These are phyloP conservation scores for Wickerhamiella kurtzmanii DNA, from an alignment of 805 yeast species.

Conservation along the genomic window DNA sequence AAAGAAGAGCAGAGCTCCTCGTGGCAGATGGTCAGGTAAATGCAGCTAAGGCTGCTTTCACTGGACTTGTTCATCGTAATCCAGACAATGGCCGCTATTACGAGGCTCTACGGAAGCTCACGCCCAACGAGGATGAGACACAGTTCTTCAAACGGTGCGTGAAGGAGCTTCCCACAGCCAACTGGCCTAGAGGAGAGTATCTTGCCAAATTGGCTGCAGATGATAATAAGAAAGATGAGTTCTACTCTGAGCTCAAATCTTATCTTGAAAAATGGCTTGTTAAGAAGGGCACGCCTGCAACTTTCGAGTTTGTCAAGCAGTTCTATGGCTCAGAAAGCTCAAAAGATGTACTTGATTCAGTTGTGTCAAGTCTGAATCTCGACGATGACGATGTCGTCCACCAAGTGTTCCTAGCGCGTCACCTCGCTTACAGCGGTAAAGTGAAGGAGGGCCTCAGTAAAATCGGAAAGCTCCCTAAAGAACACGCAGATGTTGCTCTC, in stretches of 20 bases:
- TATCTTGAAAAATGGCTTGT: constrained; percentile 49
- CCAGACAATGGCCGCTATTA: constrained; percentile 69
- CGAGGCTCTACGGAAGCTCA: constrained; percentile 41
- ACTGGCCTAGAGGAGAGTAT: constrained; percentile 46
- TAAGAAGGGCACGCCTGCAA: constrained; percentile 43
- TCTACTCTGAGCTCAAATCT: constrained; percentile 25
- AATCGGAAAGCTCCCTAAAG: constrained; percentile 36
- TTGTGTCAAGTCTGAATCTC: constrained; percentile 3
- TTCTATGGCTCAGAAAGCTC: constrained; percentile 14
- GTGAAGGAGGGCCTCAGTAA: constrained; percentile 36
- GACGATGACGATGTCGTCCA: constrained; percentile 4
- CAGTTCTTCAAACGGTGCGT: constrained; percentile 50
- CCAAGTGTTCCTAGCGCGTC: constrained; percentile 33
- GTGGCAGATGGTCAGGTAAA: constrained; percentile 37
- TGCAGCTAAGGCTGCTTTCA: constrained; percentile 58
- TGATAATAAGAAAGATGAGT: too few relatives aligned
- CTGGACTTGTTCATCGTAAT: constrained; percentile 65
- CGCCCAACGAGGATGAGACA: constrained; percentile 39
- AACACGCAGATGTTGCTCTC: constrained; percentile 68
- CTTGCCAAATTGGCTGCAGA: too few relatives aligned
- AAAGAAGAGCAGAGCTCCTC: constrained; percentile 52
- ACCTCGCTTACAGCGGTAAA: constrained; percentile 44
- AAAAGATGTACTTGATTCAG: constrained; percentile 1
- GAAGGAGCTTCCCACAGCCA: constrained; percentile 66
- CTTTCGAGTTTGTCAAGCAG: constrained; percentile 70